phyloP scores from a whole-genome alignment of 805 yeast genomes.

The Candida michaelii region DNA sequence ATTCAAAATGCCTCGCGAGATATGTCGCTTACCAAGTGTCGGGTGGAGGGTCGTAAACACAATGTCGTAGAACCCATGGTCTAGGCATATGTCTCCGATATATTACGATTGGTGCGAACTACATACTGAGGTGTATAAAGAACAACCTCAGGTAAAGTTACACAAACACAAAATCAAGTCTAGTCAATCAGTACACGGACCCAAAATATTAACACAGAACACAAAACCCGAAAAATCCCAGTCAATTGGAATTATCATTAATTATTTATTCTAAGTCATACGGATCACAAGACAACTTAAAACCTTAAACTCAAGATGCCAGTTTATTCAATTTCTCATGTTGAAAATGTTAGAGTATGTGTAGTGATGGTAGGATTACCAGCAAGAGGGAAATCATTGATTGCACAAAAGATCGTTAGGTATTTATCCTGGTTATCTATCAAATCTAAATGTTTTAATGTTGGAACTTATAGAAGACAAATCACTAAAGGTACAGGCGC shows the following conservation, averaged over 20 bases:
- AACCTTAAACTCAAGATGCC: slow-evolving; percentile 38
- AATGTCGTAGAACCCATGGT: not conserved
- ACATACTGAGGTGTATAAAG: too few relatives aligned
- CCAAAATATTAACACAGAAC: too few relatives aligned
- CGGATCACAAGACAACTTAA: not conserved
- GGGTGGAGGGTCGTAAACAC: too few relatives aligned
- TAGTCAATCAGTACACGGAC: too few relatives aligned
- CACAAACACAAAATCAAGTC: not conserved
- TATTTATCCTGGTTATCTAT: slow-evolving; percentile 92
- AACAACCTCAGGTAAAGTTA: not conserved
- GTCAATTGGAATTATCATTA: too few relatives aligned
- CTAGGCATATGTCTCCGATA: not conserved
- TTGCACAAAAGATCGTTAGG: slow-evolving; percentile 90
- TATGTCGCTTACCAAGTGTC: not conserved
- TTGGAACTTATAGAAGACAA: slow-evolving; percentile 78
- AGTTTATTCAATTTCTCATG: slow-evolving; percentile 56
- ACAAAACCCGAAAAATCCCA: too few relatives aligned
- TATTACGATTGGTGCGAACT: not conserved
- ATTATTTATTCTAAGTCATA: too few relatives aligned
- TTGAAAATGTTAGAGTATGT: slow-evolving; percentile 74
- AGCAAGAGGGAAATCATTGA: slow-evolving; percentile 91
- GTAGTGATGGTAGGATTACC: slow-evolving; percentile 89
- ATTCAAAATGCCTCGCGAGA: not conserved
- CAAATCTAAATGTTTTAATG: slow-evolving; percentile 82
- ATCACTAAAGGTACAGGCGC: slow-evolving; percentile 45